Percentiles rank a stretch among this genome's conserved stretches.
These are phyloP conservation scores for Drechslerella coelobrocha DNA, from an alignment of 2,329 filamentous ascomycete genomes.

Conservation along the genomic window DNA sequence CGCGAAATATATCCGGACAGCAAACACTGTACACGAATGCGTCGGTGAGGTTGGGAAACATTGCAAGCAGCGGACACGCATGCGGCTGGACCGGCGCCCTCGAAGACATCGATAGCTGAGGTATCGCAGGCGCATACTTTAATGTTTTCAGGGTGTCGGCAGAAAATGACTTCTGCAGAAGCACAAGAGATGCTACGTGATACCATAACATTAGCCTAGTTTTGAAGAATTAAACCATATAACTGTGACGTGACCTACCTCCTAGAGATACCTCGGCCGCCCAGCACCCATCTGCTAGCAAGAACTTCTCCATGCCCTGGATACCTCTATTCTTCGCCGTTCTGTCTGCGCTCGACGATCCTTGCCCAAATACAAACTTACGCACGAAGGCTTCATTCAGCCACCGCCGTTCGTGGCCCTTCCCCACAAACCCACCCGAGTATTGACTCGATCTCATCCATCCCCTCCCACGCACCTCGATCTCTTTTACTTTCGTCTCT, in stretches of 20 bases:
- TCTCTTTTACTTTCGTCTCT: slow-evolving; percentile 45
- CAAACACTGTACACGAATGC: slow-evolving; percentile 47
- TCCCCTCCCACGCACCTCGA: slow-evolving; percentile 40
- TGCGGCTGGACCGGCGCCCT: slow-evolving; percentile 32
- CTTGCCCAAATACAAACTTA: slow-evolving; percentile 46
- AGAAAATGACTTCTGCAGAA: slow-evolving; percentile 48
- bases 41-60: slow-evolving; percentile 48
- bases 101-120: slow-evolving; percentile 48
- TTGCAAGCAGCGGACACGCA: slow-evolving; percentile 43
- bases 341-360: slow-evolving; percentile 26
- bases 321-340: slow-evolving; percentile 32
- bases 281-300: slow-evolving; percentile 48
- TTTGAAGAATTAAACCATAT: background rate
- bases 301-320: slow-evolving; percentile 42
- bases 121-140: slow-evolving; percentile 45
- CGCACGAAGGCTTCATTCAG: slow-evolving; percentile 38
- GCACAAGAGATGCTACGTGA: slow-evolving; percentile 29
- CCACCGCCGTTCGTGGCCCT: slow-evolving; percentile 45
- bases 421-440: slow-evolving; percentile 40
- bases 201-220: slow-evolving; percentile 8
- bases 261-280: slow-evolving; percentile 46
- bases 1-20: slow-evolving; percentile 46
- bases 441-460: slow-evolving; percentile 46
- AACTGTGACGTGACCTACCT: slow-evolving; percentile 26
- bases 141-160: slow-evolving; percentile 45